A percentile compares a stretch with the other conserved stretches of the same genome.
These are phyloP conservation scores for Verbena officinalis DNA, from an alignment of 257 asterid species.

Conservation along the genomic window DNA sequence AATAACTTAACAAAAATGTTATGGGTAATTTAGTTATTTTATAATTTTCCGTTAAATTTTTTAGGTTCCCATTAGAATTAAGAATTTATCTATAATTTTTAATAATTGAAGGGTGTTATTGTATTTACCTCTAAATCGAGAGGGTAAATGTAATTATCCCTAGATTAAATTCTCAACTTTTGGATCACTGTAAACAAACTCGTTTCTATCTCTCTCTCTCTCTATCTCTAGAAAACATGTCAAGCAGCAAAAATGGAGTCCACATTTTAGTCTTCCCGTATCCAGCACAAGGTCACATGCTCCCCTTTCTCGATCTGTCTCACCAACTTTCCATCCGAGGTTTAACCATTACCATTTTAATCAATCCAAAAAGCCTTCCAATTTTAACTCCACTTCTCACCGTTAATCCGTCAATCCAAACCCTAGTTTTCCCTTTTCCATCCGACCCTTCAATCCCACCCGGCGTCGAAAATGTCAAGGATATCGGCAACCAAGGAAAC, in stretches of 20 bases:
- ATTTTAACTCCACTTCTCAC: constrained; percentile 53
- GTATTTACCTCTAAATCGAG: no score
- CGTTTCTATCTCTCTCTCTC: constrained; percentile 10
- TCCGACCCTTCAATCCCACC: constrained; percentile 55
- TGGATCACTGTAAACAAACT: no score
- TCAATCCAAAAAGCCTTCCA: constrained; percentile 67
- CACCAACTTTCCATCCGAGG: constrained; percentile 61
- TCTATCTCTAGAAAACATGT: constrained; percentile 27
- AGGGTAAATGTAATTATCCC: no score
- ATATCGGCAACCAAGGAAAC: constrained; percentile 66
- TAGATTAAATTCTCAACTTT: no score
- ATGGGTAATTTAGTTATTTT: no score
- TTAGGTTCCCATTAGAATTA: no score
- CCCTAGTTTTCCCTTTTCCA: constrained; percentile 67
- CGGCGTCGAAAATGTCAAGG: constrained; percentile 70
- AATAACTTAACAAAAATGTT: no score
- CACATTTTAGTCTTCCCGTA: constrained; percentile 69
- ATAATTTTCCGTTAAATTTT: no score
- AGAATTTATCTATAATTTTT: no score
- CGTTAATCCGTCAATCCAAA: constrained; percentile 51
- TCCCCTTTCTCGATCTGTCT: constrained; percentile 62
- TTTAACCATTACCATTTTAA: constrained; percentile 53
- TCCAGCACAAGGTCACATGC: constrained; percentile 93
- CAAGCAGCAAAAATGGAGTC: constrained; percentile 36
- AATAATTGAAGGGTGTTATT: no score